Evolutionary conservation across 1,284 basidiomycete species (phyloP).

Genomic region (Stygiomarasmius scandens): DNA sequence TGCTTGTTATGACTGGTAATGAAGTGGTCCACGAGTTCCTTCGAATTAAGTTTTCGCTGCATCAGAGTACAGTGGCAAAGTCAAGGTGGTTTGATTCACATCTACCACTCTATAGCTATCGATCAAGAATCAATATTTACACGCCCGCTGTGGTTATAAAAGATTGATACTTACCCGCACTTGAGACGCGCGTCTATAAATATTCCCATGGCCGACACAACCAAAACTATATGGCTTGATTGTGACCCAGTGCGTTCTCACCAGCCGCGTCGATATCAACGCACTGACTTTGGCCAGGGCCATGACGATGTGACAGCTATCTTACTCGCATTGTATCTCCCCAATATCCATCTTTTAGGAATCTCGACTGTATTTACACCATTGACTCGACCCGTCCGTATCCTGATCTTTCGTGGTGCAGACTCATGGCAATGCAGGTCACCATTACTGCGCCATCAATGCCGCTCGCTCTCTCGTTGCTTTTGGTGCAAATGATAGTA

Average conservation of each 20-base stretch:
- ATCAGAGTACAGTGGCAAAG: too few species aligned
- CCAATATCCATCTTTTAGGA: constrained; percentile 68
- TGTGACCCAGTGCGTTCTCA: neutral
- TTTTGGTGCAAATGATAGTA: constrained; percentile 57
- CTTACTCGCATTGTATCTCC: constrained; percentile 67
- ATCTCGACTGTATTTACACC: constrained; percentile 68
- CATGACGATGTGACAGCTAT: constrained; percentile 87
- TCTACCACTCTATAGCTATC: too few species aligned
- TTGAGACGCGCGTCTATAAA: too few species aligned
- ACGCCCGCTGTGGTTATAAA: too few species aligned
- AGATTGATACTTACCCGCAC: too few species aligned
- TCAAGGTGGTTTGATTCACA: too few species aligned
- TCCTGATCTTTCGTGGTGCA: constrained; percentile 28
- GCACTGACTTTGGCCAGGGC: constrained; percentile 49
- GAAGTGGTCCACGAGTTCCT: neutral
- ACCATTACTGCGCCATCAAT: constrained; percentile 66
- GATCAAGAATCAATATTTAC: too few species aligned
- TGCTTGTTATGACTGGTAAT: constrained; percentile 12
- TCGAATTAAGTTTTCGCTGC: neutral
- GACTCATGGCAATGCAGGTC: constrained; percentile 79
- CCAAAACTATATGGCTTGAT: neutral
- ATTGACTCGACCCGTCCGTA: neutral
- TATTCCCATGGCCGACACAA: neutral
- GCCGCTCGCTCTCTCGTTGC: constrained; percentile 74
- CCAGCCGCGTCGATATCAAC: neutral